phyloP scores from a whole-genome alignment of 305 asterid species.

The Solanum hybrid region DNA sequence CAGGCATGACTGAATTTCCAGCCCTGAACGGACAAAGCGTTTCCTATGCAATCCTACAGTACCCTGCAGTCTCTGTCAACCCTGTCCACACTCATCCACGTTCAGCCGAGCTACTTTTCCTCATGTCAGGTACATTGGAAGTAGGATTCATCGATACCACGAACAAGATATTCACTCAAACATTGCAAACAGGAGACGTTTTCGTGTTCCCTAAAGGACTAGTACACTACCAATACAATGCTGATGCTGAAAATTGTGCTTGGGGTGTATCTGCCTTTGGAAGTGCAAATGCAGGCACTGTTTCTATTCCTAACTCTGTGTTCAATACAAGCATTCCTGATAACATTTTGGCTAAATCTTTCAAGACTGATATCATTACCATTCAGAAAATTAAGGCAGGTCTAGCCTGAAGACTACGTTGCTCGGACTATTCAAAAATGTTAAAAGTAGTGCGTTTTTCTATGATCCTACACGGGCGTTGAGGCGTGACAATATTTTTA shows the following conservation, averaged over 20 bases:
- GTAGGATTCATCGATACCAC: conserved; percentile 13
- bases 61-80: conserved; percentile 10
- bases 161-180: conserved; percentile 4
- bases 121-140: conserved; percentile 3
- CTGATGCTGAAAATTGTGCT: background rate
- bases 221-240: conserved; percentile 14
- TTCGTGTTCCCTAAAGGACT: conserved; percentile 18
- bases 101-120: conserved; percentile 15
- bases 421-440: background rate
- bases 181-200: conserved; percentile 14
- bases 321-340: conserved; percentile 11
- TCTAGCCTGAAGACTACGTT: background rate
- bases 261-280: conserved; percentile 12
- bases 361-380: conserved; percentile 15
- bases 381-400: conserved; percentile 12
- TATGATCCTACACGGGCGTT: background rate
- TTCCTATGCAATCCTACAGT: conserved; percentile 9
- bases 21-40: conserved; percentile 15
- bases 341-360: conserved; percentile 14
- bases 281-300: conserved; percentile 12
- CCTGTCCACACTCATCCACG: conserved; percentile 14
- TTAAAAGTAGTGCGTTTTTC: background rate
- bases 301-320: conserved; percentile 4
- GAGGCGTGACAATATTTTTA: background rate
- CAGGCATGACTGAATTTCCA: background rate